phyloP scores from a whole-genome alignment of 805 yeast genomes.

The Starmerella tilneyi region DNA sequence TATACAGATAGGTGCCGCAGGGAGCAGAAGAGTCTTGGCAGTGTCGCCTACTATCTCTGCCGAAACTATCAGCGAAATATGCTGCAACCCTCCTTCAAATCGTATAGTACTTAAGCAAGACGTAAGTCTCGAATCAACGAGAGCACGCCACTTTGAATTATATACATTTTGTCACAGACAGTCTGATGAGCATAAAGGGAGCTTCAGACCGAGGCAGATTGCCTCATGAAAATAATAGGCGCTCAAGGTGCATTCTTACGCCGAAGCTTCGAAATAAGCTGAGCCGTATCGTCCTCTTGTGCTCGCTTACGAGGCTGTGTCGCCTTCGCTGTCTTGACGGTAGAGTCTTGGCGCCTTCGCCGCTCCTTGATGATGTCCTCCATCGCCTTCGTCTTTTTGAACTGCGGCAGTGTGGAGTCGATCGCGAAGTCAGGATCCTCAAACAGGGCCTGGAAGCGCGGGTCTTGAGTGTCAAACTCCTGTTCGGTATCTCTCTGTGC shows the following conservation, averaged over 20 bases:
- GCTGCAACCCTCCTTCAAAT: too few species aligned
- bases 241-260: constrained; percentile 5
- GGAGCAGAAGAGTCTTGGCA: too few species aligned
- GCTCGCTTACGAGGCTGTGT: not conserved
- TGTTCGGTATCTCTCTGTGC: constrained; percentile 40
- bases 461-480: constrained; percentile 63
- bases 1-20: too few species aligned
- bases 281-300: not conserved
- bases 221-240: too few species aligned
- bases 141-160: too few species aligned
- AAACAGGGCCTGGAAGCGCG: constrained; percentile 73
- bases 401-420: constrained; percentile 88
- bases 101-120: too few species aligned
- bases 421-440: constrained; percentile 86
- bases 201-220: too few species aligned
- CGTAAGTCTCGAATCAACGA: too few species aligned
- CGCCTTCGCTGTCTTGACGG: not conserved
- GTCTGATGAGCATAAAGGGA: too few species aligned
- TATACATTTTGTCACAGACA: too few species aligned
- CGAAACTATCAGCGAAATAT: too few species aligned
- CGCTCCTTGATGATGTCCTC: constrained; percentile 69
- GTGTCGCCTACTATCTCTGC: too few species aligned
- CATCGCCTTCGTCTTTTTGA: constrained; percentile 80
- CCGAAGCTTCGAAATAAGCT: constrained; percentile 10
- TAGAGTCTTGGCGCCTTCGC: constrained; percentile 26